phyloP scores from a whole-genome alignment of 345 rosid species.

The Lepidium africanum region DNA sequence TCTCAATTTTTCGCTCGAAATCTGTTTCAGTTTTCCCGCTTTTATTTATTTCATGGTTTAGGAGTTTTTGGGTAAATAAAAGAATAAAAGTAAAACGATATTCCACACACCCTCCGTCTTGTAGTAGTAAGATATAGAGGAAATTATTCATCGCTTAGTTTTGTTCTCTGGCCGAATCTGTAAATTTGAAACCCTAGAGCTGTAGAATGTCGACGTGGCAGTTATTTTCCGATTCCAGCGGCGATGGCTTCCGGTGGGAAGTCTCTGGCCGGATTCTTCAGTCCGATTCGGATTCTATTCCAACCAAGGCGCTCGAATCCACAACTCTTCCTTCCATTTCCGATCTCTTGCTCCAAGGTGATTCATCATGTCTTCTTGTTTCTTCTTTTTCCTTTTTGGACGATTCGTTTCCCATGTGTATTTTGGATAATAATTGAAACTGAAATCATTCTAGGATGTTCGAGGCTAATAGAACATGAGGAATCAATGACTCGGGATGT shows the following conservation, averaged over 20 bases:
- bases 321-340: slow-evolving; percentile 46
- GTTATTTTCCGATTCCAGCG: slow-evolving; percentile 44
- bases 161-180: not conserved
- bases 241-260: slow-evolving; percentile 57
- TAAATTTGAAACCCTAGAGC: not conserved
- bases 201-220: slow-evolving; percentile 68
- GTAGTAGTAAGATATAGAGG: not conserved
- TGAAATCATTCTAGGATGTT: no score
- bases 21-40: no score
- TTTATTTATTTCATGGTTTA: no score
- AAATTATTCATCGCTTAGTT: not conserved
- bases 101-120: not conserved
- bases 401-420: no score
- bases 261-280: slow-evolving; percentile 27
- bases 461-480: slow-evolving; percentile 9
- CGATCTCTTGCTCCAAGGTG: slow-evolving; percentile 66
- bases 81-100: not conserved
- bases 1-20: no score
- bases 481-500: not conserved
- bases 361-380: not conserved
- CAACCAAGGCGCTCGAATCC: slow-evolving; percentile 6
- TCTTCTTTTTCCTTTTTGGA: not conserved
- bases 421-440: no score
- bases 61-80: no score
- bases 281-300: slow-evolving; percentile 19